These are phyloP conservation scores for Lotmaria passim DNA, from an alignment of 208 protist species.

Conservation along the genomic window DNA sequence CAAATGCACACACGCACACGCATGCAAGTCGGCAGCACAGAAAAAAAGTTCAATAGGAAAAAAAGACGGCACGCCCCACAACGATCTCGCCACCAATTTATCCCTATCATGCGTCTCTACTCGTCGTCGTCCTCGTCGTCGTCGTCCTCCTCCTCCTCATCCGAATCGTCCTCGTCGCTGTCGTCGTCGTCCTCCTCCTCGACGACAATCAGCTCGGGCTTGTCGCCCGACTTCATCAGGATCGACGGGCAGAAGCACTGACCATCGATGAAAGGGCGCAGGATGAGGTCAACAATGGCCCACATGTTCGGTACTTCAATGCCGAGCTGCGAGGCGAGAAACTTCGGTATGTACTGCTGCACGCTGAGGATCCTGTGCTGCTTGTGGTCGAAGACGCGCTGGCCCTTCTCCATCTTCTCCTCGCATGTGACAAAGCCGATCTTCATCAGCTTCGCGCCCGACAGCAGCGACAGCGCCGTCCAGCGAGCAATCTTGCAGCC, in stretches of 20 bases:
- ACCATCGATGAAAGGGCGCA: constrained; percentile 64
- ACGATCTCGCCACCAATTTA: not conserved
- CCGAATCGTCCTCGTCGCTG: constrained; percentile 73
- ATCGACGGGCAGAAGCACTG: constrained; percentile 51
- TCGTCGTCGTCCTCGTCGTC: constrained; percentile 57
- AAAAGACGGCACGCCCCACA: not conserved
- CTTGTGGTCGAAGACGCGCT: constrained; percentile 37
- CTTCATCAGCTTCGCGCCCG: constrained; percentile 74
- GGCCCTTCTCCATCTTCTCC: constrained; percentile 39
- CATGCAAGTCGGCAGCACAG: no score
- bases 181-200: constrained; percentile 80
- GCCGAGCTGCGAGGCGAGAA: constrained; percentile 68
- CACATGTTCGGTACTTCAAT: constrained; percentile 81
- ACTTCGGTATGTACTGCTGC: constrained; percentile 56
- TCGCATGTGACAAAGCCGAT: constrained; percentile 82
- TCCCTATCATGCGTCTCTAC: not conserved
- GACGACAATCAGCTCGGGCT: constrained; percentile 38
- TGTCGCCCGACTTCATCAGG: constrained; percentile 72
- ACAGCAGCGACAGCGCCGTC: constrained; percentile 82
- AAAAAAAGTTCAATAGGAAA: not conserved
- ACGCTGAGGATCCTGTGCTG: constrained; percentile 70
- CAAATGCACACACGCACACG: not conserved
- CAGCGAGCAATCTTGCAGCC: constrained; percentile 86
- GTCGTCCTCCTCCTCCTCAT: constrained; percentile 59
- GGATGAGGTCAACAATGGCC: constrained; percentile 74